A percentile compares a stretch with the other conserved stretches of the same genome.
Conservation (phyloP, 139 green algal genomes). For the Pleodorina starrii region DNA sequence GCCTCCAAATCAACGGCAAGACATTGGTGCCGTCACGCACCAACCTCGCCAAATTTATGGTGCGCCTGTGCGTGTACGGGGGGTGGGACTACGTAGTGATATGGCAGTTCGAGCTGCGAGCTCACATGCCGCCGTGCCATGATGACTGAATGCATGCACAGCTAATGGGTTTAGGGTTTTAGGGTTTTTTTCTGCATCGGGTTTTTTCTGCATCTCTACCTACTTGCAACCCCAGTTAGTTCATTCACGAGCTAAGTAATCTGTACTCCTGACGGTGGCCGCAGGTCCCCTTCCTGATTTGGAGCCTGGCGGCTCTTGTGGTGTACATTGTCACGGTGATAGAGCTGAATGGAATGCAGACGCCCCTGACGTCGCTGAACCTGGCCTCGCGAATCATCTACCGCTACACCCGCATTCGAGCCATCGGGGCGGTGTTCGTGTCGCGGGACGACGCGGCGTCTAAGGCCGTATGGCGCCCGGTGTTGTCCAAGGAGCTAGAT, state of each 20-base stretch:
- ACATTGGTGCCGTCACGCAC: not conserved
- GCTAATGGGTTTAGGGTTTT: too few relatives aligned
- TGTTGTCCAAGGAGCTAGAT: not conserved
- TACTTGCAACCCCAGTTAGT: too few relatives aligned
- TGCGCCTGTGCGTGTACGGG: too few relatives aligned
- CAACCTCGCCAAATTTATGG: constrained; percentile 24
- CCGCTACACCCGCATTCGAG: constrained; percentile 44
- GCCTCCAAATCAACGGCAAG: constrained; percentile 29
- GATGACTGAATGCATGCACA: too few relatives aligned
- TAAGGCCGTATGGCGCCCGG: not conserved
- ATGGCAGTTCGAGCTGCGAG: too few relatives aligned
- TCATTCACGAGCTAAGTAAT: too few relatives aligned
- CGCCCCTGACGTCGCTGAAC: constrained; percentile 39
- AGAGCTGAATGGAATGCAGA: constrained; percentile 13
- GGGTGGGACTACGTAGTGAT: too few relatives aligned
- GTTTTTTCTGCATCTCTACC: too few relatives aligned
- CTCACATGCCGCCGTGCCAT: too few relatives aligned
- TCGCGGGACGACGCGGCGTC: not conserved
- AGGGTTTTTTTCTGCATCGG: too few relatives aligned
- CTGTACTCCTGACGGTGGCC: too few relatives aligned
- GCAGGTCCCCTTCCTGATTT: constrained; percentile 29
- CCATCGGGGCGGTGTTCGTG: not conserved
- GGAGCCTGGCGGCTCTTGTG: constrained; percentile 9
- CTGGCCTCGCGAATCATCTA: constrained; percentile 37
- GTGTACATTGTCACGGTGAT: constrained; percentile 31